These are phyloP conservation scores for Ceratobasidium sp. DNA, from an alignment of 1,284 basidiomycete species.

Conservation along the genomic window DNA sequence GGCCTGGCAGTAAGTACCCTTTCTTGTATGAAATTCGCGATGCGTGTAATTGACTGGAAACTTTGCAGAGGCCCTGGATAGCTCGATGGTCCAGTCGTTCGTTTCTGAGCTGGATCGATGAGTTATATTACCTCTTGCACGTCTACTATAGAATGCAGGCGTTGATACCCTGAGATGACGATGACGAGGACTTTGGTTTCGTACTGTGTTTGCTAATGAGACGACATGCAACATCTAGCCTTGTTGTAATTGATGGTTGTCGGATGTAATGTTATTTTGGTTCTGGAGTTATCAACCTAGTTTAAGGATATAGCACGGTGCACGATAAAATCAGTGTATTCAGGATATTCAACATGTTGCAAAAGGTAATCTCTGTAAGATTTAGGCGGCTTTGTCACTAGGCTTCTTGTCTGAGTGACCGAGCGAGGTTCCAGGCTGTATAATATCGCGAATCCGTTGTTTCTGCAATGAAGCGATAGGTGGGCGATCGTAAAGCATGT, in stretches of 20 bases:
- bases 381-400: too few relatives aligned
- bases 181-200: conserved; percentile 8
- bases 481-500: conserved; percentile 40
- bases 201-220: conserved; percentile 28
- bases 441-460: conserved; percentile 81
- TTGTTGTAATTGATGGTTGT: conserved; percentile 12
- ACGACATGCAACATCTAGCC: neutral
- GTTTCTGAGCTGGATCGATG: conserved; percentile 38
- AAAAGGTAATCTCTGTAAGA: too few relatives aligned
- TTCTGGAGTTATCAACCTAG: neutral
- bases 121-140: conserved; percentile 27
- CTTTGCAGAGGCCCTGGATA: conserved; percentile 29
- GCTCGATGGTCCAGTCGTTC: conserved; percentile 29
- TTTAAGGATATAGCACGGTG: too few relatives aligned
- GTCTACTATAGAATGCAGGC: too few relatives aligned
- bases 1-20: conserved; percentile 30
- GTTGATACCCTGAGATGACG: conserved; percentile 17
- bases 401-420: conserved; percentile 79
- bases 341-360: too few relatives aligned
- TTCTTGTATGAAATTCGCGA: neutral
- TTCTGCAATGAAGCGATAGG: conserved; percentile 67
- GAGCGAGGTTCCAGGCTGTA: conserved; percentile 80
- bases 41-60: neutral
- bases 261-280: conserved; percentile 36
- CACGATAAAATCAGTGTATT: too few relatives aligned